Evolutionary conservation across 1,284 basidiomycete genomes (phyloP).

Genomic region (Boletus holoroseus): DNA sequence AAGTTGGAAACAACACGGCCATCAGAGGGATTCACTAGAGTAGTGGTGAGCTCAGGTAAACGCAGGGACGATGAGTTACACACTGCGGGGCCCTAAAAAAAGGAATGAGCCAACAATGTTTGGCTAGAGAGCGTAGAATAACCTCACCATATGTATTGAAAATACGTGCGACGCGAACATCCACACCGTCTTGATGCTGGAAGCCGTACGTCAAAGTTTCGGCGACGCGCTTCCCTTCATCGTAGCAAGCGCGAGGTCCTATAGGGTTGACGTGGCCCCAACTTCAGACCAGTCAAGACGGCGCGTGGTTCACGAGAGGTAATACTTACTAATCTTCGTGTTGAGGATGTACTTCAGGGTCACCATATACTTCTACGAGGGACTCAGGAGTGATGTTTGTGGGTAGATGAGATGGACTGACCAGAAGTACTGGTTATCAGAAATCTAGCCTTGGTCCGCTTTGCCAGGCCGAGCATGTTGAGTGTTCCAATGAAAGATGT

Average conservation of each 20-base stretch:
- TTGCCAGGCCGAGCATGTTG: slow-evolving; percentile 98
- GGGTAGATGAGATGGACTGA: slow-evolving; percentile 31
- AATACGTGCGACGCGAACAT: slow-evolving; percentile 92
- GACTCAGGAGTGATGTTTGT: slow-evolving; percentile 8
- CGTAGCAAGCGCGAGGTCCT: slow-evolving; percentile 95
- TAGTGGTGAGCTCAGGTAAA: slow-evolving; percentile 9
- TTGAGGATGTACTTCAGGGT: slow-evolving; percentile 96
- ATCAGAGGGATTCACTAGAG: slow-evolving; percentile 90
- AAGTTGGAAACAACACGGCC: slow-evolving; percentile 98
- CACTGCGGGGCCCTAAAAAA: slow-evolving; percentile 44
- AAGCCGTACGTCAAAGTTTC: slow-evolving; percentile 95
- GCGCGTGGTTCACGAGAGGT: slow-evolving; percentile 2
- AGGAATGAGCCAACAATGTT: not conserved
- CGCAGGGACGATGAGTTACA: slow-evolving; percentile 17
- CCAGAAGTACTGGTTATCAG: slow-evolving; percentile 91
- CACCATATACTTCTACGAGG: slow-evolving; percentile 85
- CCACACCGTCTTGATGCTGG: slow-evolving; percentile 89
- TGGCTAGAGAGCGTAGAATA: not conserved
- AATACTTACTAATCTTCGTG: slow-evolving; percentile 80
- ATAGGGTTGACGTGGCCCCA: slow-evolving; percentile 99
- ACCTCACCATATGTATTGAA: slow-evolving; percentile 81
- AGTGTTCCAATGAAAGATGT: slow-evolving; percentile 96
- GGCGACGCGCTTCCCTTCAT: slow-evolving; percentile 95
- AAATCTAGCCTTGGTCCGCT: slow-evolving; percentile 95
- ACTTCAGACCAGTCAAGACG: slow-evolving; percentile 38